Base-by-base conservation (phyloP, 2,329 filamentous ascomycete species). In the Ophiostoma sp. region DNA sequence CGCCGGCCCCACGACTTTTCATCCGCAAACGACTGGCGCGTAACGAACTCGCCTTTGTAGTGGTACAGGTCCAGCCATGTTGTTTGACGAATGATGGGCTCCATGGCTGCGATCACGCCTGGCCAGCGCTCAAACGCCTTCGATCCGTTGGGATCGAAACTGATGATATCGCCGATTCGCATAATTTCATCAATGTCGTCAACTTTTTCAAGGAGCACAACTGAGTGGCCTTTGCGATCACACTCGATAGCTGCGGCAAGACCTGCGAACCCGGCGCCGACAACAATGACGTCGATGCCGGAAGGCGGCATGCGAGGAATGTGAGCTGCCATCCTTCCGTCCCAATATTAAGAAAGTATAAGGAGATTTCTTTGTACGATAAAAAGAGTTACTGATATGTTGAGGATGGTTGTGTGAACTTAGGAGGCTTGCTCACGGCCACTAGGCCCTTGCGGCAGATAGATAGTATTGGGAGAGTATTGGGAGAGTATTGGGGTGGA, bases 191-290 rank as follows among this genome's bases (percentile, higher is more conserved):
- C 80, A 73, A 85, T 73, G 68, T 76, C 72, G 28, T 48, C 36
- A 25, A 71, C 83, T 42, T 84, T 85, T 75, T 87, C 85, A 31
- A 85, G 79, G 25, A 84, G 80, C 52, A 78, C 80, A 75, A 78
- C 85, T 2, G 80, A 79, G 77, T 88, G 87, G 7, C 88, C 88
- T 77, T 89, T 87, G 59, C 85, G 84, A 64, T 85, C 82, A 78
- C 87, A 88, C 78, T 90, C 87, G 74, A 90, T 89, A 52, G 87
- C 88, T 12, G 87, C 87, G 19, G 87, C 85, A 17, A 90, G 83
- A 25, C 88, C 88, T 48, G 86, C 88, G 74, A 90, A 89, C n/a
- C 87, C 88, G 76, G 82, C 83, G 33, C 85, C 85, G 17, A 87
- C 85, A 52, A 87, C 82, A 15, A 87, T 79, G 52, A 87, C 83